phyloP scores from a whole-genome alignment of 768 basidiomycete genomes.

The Cubamyces lactineus region DNA sequence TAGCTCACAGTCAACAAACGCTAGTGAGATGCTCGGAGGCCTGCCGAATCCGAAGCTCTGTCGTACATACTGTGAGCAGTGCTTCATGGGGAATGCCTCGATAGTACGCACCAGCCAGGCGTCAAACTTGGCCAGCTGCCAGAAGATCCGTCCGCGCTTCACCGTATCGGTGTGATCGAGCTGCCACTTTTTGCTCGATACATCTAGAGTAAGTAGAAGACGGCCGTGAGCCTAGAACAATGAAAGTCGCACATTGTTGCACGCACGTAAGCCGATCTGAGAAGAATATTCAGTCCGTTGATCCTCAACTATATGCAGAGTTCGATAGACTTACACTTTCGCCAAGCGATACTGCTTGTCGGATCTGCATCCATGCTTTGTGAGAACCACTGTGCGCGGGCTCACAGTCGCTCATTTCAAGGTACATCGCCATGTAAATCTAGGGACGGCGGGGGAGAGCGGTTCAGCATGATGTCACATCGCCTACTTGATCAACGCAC shows the following conservation, averaged over 20 bases:
- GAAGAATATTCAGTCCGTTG: constrained; percentile 50
- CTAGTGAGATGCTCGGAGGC: constrained; percentile 54
- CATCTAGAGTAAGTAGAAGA: constrained; percentile 43
- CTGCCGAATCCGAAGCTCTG: constrained; percentile 67
- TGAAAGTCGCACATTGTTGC: neutral
- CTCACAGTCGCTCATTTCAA: constrained; percentile 58
- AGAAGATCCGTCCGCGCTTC: constrained; percentile 62
- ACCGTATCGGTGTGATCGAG: constrained; percentile 51
- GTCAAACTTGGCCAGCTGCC: constrained; percentile 66
- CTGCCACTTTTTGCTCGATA: constrained; percentile 63
- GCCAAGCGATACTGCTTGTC: constrained; percentile 58
- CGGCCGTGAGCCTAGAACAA: neutral
- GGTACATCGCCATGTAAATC: constrained; percentile 50
- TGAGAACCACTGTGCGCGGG: constrained; percentile 45
- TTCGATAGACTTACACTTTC: constrained; percentile 52
- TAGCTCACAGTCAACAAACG: constrained; percentile 59
- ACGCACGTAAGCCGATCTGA: constrained; percentile 25
- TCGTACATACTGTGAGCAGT: neutral
- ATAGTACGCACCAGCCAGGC: constrained; percentile 53
- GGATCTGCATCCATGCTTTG: constrained; percentile 56
- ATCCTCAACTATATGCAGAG: neutral
- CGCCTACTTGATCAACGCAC: constrained; percentile 28
- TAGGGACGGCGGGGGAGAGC: too few species aligned
- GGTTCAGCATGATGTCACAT: constrained; percentile 31
- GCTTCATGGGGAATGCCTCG: too few species aligned